These are phyloP conservation scores for Sporothrix globosa DNA, from an alignment of 2,329 filamentous ascomycete species.

Conservation along the genomic window DNA sequence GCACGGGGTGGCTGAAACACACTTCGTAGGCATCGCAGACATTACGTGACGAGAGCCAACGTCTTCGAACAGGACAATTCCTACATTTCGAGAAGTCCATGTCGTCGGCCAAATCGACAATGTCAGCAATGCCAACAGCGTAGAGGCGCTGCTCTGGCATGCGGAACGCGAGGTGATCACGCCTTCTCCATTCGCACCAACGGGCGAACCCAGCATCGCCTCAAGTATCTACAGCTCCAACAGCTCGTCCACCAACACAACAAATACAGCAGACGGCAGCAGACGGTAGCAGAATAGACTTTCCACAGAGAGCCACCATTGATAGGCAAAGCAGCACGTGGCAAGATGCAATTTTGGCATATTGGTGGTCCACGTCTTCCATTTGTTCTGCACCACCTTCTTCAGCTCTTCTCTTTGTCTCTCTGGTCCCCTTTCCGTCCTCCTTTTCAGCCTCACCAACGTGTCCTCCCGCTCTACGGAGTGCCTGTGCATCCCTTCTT, in stretches of 20 bases:
- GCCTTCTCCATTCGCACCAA: background rate
- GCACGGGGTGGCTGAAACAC: background rate
- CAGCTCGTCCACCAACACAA: no score
- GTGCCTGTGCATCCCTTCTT: background rate
- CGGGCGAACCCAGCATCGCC: background rate
- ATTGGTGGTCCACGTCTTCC: slow-evolving; percentile 13
- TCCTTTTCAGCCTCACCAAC: slow-evolving; percentile 6
- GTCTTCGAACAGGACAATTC: background rate
- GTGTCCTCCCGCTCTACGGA: background rate
- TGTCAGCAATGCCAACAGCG: background rate
- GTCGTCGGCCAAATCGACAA: background rate
- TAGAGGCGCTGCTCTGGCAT: background rate
- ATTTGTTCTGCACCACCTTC: background rate
- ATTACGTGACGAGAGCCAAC: background rate
- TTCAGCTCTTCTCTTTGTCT: background rate
- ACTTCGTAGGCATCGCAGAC: background rate
- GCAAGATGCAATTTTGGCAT: slow-evolving; percentile 7
- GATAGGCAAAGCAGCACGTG: background rate
- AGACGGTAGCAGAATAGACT: background rate
- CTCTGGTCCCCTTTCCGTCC: background rate
- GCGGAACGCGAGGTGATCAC: no score
- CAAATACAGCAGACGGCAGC: background rate
- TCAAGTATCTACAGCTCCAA: background rate
- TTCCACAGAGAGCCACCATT: background rate
- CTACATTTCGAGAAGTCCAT: background rate